These are phyloP conservation scores for Apiospora rasikravindrae DNA, from an alignment of 2,329 filamentous ascomycete species.

Conservation along the genomic window DNA sequence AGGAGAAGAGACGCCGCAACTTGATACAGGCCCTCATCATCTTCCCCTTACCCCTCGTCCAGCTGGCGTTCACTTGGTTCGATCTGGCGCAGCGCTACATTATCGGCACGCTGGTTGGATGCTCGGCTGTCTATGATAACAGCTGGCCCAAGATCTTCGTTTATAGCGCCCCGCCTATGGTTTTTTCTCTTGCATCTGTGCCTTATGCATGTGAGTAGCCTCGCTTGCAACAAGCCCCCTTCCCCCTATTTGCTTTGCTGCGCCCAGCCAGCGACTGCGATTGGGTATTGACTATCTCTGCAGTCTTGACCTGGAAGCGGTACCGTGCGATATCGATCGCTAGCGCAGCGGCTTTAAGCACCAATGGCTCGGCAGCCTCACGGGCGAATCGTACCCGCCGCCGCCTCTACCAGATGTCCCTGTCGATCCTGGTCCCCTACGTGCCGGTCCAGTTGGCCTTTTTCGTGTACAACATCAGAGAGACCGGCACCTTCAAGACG, in stretches of 20 bases:
- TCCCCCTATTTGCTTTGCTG: background rate
- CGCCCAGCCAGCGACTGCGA: background rate
- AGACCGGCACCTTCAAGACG: conserved; percentile 33
- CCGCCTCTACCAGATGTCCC: conserved; percentile 61
- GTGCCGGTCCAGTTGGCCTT: conserved; percentile 53
- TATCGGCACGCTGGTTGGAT: conserved; percentile 57
- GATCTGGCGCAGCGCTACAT: conserved; percentile 54
- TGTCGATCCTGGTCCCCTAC: conserved; percentile 58
- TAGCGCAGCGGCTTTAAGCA: conserved; percentile 46
- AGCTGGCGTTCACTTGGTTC: conserved; percentile 54
- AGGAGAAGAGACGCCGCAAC: conserved; percentile 49
- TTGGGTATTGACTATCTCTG: background rate
- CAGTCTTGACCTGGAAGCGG: conserved; percentile 50
- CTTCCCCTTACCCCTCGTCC: conserved; percentile 57
- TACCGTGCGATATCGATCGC: conserved; percentile 52
- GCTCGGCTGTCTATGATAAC: conserved; percentile 47
- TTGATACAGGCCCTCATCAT: conserved; percentile 58
- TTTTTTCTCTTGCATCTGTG: conserved; percentile 50
- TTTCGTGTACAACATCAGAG: conserved; percentile 46
- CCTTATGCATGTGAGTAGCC: conserved; percentile 53
- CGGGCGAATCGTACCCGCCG: conserved; percentile 54
- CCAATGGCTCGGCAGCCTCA: conserved; percentile 46
- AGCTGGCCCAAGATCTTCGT: conserved; percentile 57
- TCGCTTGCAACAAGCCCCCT: too few relatives aligned
- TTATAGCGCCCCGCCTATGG: conserved; percentile 50